Evolutionary conservation across 805 yeast species (phyloP).

Genomic region (Cyberlindnera suaveolens): DNA sequence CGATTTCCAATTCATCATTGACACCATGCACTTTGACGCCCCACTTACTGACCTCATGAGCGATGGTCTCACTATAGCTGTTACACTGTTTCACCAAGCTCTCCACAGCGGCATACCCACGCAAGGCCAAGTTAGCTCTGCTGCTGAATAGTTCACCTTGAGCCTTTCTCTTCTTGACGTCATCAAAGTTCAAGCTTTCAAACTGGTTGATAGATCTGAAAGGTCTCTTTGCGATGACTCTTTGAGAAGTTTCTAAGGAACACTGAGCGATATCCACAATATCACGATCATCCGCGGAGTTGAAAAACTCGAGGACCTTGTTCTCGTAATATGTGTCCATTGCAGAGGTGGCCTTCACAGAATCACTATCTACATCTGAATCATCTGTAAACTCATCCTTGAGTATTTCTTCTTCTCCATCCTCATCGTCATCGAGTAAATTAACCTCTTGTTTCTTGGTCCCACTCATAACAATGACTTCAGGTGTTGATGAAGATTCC

Average conservation of each 20-base stretch:
- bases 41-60: slow-evolving; percentile 75
- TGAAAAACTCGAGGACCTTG: slow-evolving; percentile 69
- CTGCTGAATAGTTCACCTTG: slow-evolving; percentile 73
- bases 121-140: slow-evolving; percentile 59
- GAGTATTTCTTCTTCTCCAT: slow-evolving; percentile 38
- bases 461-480: neutral
- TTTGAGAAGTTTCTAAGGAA: slow-evolving; percentile 56
- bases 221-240: slow-evolving; percentile 66
- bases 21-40: slow-evolving; percentile 71
- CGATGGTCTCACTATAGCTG: slow-evolving; percentile 63
- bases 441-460: slow-evolving; percentile 6
- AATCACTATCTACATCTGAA: slow-evolving; percentile 36
- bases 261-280: slow-evolving; percentile 76
- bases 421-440: slow-evolving; percentile 20
- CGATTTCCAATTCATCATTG: slow-evolving; percentile 60
- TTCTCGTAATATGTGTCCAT: slow-evolving; percentile 43
- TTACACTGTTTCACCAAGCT: slow-evolving; percentile 83
- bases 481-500: neutral
- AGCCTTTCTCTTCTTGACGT: slow-evolving; percentile 38
- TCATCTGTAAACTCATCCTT: slow-evolving; percentile 42
- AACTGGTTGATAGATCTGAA: slow-evolving; percentile 53
- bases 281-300: slow-evolving; percentile 69
- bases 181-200: slow-evolving; percentile 46
- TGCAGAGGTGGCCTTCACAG: slow-evolving; percentile 22
- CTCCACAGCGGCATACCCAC: slow-evolving; percentile 92